Percentiles rank a stretch among this genome's conserved stretches.
These are phyloP conservation scores for Phalaenopsis hybrid DNA, from an alignment of 116 monocot species.

Conservation along the genomic window DNA sequence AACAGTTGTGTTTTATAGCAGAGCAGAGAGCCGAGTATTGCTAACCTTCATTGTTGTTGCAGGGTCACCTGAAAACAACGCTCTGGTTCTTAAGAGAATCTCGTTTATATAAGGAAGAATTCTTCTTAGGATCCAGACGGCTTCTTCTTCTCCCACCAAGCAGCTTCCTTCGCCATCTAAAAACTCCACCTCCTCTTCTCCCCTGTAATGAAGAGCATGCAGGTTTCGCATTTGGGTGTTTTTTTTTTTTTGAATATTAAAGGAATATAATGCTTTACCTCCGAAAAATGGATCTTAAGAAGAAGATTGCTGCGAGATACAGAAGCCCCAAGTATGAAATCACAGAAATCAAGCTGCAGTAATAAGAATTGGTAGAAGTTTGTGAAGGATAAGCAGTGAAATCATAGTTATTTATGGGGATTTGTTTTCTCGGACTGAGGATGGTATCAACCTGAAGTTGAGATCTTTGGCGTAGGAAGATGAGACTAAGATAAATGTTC, in stretches of 20 bases:
- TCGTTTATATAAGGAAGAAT: constrained; percentile 81
- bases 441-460: constrained; percentile 48
- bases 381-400: neutral
- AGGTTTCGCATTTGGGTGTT: no score
- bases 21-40: neutral
- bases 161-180: constrained; percentile 30
- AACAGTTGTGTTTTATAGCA: neutral
- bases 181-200: constrained; percentile 12
- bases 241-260: neutral
- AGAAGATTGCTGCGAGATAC: constrained; percentile 65
- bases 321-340: constrained; percentile 66
- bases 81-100: constrained; percentile 44
- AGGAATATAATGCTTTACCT: constrained; percentile 31
- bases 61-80: constrained; percentile 83
- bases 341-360: constrained; percentile 61
- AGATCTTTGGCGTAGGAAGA: constrained; percentile 72
- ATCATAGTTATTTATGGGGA: neutral
- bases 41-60: constrained; percentile 84
- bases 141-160: constrained; percentile 79
- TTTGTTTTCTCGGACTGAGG: no score
- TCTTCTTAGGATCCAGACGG: constrained; percentile 42
- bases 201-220: constrained; percentile 17
- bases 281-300: constrained; percentile 52
- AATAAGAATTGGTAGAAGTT: neutral
- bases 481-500: constrained; percentile 64